Evolutionary conservation across 768 basidiomycete genomes (phyloP).

Genomic region (Stropharia rugosoannulata): DNA sequence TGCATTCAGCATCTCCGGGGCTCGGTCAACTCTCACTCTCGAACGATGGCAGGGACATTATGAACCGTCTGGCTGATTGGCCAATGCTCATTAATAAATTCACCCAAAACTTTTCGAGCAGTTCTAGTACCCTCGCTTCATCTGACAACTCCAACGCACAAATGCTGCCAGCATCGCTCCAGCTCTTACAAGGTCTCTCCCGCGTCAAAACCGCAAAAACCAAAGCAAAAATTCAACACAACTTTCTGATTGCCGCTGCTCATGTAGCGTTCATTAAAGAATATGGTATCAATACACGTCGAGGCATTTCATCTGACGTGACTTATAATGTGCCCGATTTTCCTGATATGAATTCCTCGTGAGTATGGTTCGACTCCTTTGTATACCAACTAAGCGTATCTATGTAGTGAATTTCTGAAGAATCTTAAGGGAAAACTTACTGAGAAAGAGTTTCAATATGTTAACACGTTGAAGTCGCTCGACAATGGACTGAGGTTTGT

Average conservation of each 20-base stretch:
- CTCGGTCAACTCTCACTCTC: background rate
- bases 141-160: background rate
- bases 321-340: background rate
- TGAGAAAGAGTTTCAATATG: background rate
- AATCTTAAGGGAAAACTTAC: background rate
- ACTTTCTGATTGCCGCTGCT: conserved; percentile 1
- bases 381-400: no score
- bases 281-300: background rate
- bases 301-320: background rate
- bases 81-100: background rate
- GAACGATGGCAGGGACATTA: background rate
- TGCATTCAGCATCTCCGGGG: background rate
- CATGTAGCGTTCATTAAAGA: conserved; percentile 2
- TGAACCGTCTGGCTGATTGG: background rate
- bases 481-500: background rate
- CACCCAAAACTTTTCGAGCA: background rate
- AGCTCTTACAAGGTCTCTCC: background rate
- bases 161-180: background rate
- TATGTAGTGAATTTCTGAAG: background rate
- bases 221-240: background rate
- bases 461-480: background rate
- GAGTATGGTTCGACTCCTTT: no score
- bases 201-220: background rate
- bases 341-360: background rate
- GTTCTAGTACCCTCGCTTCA: no score